phyloP scores from a whole-genome alignment of 2,329 filamentous ascomycete species.

The Davidsoniella australis region DNA sequence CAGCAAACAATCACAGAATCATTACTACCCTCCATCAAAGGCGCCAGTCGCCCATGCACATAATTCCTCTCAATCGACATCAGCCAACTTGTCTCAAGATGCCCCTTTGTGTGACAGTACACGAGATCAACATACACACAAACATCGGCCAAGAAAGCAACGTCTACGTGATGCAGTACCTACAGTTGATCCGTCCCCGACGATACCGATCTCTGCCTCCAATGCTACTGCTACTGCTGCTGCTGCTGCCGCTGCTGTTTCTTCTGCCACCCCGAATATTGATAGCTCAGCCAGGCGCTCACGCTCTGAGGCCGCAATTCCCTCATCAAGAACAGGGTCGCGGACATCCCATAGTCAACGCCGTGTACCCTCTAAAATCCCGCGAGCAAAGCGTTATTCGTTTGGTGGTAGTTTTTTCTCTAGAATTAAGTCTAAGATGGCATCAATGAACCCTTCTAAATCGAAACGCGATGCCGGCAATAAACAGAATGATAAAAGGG shows the following conservation, averaged over 20 bases:
- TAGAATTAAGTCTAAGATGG: slow-evolving; percentile 10
- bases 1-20: background rate
- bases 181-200: background rate
- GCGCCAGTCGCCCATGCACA: background rate
- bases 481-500: no score
- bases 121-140: slow-evolving; percentile 1
- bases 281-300: background rate
- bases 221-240: no score
- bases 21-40: background rate
- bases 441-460: slow-evolving; percentile 1
- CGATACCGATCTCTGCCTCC: no score
- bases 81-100: slow-evolving; percentile 1
- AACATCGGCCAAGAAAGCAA: background rate
- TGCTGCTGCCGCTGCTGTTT: no score
- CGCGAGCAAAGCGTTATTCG: slow-evolving; percentile 3
- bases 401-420: slow-evolving; percentile 8
- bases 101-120: slow-evolving; percentile 3
- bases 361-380: background rate
- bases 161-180: background rate
- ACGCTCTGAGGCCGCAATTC: background rate
- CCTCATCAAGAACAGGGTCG: background rate
- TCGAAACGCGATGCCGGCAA: background rate
- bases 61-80: background rate
- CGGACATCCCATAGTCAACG: background rate
- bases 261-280: no score